Evolutionary conservation across 331 rosid species (phyloP), one percentile per base, ranked within the genome.

Genomic region (Quercus lobata): DNA sequence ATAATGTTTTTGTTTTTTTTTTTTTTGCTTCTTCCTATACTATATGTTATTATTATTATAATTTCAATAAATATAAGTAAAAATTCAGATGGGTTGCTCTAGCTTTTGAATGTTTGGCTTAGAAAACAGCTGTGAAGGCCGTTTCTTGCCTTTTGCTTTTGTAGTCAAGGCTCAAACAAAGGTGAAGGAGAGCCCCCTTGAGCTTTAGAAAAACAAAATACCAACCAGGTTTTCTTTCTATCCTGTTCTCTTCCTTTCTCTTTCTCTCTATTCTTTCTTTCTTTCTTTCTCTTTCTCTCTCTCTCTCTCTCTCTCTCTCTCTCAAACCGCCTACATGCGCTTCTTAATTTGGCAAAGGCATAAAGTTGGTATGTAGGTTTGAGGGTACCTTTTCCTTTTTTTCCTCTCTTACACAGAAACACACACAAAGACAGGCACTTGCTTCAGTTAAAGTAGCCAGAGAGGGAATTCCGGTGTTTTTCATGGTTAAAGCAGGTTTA

Each of bases 131-230:
- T 89, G 89, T 84, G 89, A 78, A 76, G 84, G 88, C 89, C 84
- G 91, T 91, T 91, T 90, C 85, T 73, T 86, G 80, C 85, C 90
- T 93, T 91, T 90, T 83, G 87, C 96, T 94, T 94, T 94, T 80
- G 85, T 88, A 91, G 98, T 94, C 93, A 92, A 92, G 96, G 73
- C 83, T 82, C 88, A 78, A 87, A 84, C 87, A 91, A 93, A 89
- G 89, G 94, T 76, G 89, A 19, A 53, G 80, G 30, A 56, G 41
- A 79, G 78, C 80, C 65, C 63, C 82, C 73, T 70, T 71, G 72
- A 79, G 80, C 81, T 82, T 87, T 84, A 82, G 66, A 74, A 77
- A 73, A 76, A 41, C 46, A 41, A 41, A 49, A 49, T 10, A 79
- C 82, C 87, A 80, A 78, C 86, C 84, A 78, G 81, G 79, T 80